These are phyloP conservation scores for Helicocarpus griseus DNA, from an alignment of 2,329 filamentous ascomycete genomes.

Conservation along the genomic window DNA sequence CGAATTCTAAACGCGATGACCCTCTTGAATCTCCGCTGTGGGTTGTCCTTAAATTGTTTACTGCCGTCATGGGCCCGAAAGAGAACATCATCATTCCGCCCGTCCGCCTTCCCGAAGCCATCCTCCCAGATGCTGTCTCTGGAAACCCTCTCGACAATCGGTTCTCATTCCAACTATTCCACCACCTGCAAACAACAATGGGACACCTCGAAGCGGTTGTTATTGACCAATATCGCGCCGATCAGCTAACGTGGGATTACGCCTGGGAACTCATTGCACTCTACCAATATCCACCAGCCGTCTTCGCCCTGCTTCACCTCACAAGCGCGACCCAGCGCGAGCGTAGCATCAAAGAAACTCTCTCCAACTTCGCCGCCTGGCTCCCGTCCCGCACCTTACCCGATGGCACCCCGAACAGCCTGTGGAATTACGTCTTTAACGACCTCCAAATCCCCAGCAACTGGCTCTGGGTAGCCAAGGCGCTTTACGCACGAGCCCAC, in stretches of 20 bases:
- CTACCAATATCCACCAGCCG: conserved; percentile 58
- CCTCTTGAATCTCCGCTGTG: conserved; percentile 67
- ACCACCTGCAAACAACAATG: conserved; percentile 45
- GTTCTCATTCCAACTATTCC: conserved; percentile 76
- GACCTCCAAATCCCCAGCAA: conserved; percentile 60
- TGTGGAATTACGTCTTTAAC: conserved; percentile 51
- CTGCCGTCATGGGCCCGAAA: conserved; percentile 32
- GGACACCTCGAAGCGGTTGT: conserved; percentile 41
- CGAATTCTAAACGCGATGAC: conserved; percentile 54
- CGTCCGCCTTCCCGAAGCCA: conserved; percentile 54
- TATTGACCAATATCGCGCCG: conserved; percentile 50
- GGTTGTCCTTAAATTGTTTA: conserved; percentile 75
- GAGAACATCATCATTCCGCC: conserved; percentile 22
- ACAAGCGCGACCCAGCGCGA: conserved; percentile 52
- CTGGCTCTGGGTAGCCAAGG: conserved; percentile 85
- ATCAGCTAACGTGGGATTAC: conserved; percentile 58
- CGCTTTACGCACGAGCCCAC: conserved; percentile 66
- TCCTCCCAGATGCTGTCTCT: conserved; percentile 68
- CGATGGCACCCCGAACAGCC: conserved; percentile 28
- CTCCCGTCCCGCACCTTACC: conserved; percentile 52
- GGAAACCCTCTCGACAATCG: conserved; percentile 65
- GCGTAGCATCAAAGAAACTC: conserved; percentile 60
- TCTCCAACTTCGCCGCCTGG: conserved; percentile 59
- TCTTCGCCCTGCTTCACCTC: conserved; percentile 73
- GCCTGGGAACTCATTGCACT: conserved; percentile 40